phyloP scores from a whole-genome alignment of 2,329 filamentous ascomycete species.

The Aspergillus sojae region DNA sequence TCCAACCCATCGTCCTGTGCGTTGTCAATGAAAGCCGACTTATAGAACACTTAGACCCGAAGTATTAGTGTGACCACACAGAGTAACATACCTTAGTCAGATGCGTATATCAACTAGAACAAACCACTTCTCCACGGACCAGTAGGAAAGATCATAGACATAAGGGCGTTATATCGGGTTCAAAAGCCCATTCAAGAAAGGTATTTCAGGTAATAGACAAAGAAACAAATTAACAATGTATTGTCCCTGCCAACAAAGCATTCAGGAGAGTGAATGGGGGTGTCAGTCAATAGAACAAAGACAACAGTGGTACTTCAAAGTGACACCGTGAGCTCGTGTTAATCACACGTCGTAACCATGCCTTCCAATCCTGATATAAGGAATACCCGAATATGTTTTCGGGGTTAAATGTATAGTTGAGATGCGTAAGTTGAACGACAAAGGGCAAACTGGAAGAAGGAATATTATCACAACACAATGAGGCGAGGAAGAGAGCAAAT shows the following conservation, averaged over 20 bases:
- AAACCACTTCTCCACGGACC: neutral
- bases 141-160: neutral
- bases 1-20: conserved; percentile 26
- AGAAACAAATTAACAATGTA: conserved; percentile 2
- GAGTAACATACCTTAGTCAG: neutral
- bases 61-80: neutral
- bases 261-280: neutral
- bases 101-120: neutral
- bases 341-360: neutral
- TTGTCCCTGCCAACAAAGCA: neutral
- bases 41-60: neutral
- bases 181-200: neutral
- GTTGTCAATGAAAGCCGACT: conserved; percentile 16
- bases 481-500: conserved; percentile 2
- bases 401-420: too few relatives aligned
- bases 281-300: neutral
- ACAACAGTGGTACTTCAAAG: neutral
- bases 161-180: neutral
- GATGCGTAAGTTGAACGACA: neutral
- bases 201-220: neutral
- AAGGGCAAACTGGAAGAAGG: neutral
- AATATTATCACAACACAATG: neutral
- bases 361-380: neutral
- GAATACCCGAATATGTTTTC: neutral
- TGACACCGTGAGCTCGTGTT: neutral